Percentiles rank a stretch among this genome's conserved stretches.
phyloP scores from a whole-genome alignment of 1,284 basidiomycete species.

The Cutaneotrichosporon dermatis region DNA sequence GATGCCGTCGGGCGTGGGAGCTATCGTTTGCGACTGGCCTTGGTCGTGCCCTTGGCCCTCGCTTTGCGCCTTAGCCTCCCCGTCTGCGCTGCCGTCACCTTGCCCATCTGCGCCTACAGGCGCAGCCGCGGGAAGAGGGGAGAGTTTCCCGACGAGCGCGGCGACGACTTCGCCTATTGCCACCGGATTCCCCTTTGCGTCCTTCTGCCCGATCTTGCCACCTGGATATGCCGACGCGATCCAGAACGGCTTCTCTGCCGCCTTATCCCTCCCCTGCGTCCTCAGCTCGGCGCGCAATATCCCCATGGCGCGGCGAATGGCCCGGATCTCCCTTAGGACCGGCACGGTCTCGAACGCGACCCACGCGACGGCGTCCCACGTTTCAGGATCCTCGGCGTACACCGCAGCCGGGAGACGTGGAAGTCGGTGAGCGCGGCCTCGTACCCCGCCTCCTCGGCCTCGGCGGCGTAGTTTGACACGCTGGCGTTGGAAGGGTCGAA shows the following conservation, averaged over 20 bases:
- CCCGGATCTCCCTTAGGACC: constrained; percentile 60
- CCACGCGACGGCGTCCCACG: constrained; percentile 60
- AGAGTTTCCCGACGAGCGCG: constrained; percentile 30
- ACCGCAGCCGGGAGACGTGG: constrained; percentile 63
- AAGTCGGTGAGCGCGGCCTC: constrained; percentile 58
- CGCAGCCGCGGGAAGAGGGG: background rate
- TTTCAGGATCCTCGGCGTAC: constrained; percentile 54
- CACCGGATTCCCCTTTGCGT: constrained; percentile 50
- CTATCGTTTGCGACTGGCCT: background rate
- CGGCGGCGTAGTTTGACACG: constrained; percentile 5
- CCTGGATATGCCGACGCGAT: constrained; percentile 65
- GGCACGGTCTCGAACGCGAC: constrained; percentile 79
- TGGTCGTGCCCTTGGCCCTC: too few relatives aligned
- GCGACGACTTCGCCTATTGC: constrained; percentile 47
- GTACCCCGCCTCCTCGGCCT: background rate
- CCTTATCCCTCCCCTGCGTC: background rate
- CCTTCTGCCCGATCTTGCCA: constrained; percentile 24
- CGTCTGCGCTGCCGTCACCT: too few relatives aligned
- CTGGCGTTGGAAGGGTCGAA: constrained; percentile 8
- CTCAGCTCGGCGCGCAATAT: constrained; percentile 40
- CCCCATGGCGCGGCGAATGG: constrained; percentile 61
- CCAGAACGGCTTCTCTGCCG: constrained; percentile 59
- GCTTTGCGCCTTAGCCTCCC: too few relatives aligned
- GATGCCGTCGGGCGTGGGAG: constrained; percentile 52
- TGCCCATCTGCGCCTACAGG: too few relatives aligned